Evolutionary conservation across 345 rosid genomes (phyloP).

Genomic region (Rhodamnia argentea): DNA sequence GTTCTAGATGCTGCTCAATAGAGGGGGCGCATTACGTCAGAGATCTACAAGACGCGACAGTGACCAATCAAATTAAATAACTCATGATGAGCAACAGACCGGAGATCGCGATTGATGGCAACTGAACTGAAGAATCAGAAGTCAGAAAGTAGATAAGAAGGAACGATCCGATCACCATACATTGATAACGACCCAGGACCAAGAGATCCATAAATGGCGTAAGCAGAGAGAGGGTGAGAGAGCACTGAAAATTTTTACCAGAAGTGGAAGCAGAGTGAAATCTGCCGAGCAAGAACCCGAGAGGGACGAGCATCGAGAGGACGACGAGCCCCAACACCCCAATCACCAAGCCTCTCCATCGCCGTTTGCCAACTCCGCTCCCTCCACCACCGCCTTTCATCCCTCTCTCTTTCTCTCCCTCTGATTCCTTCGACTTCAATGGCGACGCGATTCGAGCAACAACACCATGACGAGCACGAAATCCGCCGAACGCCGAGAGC

Average conservation of each 20-base stretch:
- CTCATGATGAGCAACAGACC: neutral
- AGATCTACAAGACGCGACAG: neutral
- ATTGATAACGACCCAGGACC: neutral
- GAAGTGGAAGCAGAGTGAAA: conserved; percentile 42
- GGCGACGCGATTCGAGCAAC: neutral
- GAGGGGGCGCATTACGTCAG: neutral
- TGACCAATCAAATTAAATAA: neutral
- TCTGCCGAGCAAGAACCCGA: conserved; percentile 81
- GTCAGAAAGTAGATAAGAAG: neutral
- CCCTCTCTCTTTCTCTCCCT: neutral
- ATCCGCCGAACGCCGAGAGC: neutral
- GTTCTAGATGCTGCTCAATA: neutral
- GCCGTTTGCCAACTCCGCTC: conserved; percentile 44
- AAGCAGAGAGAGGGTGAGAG: neutral
- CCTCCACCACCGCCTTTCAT: conserved; percentile 34
- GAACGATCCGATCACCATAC: neutral
- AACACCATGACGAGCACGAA: neutral
- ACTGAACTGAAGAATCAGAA: neutral
- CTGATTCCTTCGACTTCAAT: neutral
- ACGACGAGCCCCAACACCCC: conserved; percentile 78
- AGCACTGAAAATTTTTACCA: neutral
- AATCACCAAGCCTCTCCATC: conserved; percentile 63
- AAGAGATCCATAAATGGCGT: neutral
- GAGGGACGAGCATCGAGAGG: conserved; percentile 94
- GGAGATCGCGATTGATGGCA: neutral